These are phyloP conservation scores for Podaxis sp. DNA, from an alignment of 768 basidiomycete species.

Conservation along the genomic window DNA sequence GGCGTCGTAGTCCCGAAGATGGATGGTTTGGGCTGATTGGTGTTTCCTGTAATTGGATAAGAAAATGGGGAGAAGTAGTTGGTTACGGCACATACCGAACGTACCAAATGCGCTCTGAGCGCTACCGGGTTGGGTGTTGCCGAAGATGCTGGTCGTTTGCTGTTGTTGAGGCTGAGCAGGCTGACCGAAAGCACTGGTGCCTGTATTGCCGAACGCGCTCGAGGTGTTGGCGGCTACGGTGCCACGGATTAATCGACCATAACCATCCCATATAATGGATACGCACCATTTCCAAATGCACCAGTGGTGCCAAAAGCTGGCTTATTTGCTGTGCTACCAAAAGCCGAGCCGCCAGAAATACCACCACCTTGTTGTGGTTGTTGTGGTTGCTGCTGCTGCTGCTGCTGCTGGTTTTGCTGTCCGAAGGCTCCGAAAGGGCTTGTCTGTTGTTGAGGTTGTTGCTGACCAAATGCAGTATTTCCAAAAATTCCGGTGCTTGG, in stretches of 20 bases:
- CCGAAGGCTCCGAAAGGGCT: slow-evolving; percentile 54
- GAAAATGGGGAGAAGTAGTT: neutral
- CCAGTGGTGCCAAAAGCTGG: slow-evolving; percentile 27
- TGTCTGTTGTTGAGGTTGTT: slow-evolving; percentile 28
- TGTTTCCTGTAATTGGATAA: slow-evolving; percentile 16
- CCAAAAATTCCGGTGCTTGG: slow-evolving; percentile 38
- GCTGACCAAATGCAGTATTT: slow-evolving; percentile 19
- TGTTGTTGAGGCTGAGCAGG: slow-evolving; percentile 26
- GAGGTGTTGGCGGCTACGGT: slow-evolving; percentile 4
- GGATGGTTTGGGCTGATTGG: slow-evolving; percentile 17
- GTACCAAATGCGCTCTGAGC: slow-evolving; percentile 42
- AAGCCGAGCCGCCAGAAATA: slow-evolving; percentile 26
- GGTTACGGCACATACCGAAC: slow-evolving; percentile 5
- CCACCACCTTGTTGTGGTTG: slow-evolving; percentile 32
- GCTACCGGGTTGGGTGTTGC: slow-evolving; percentile 26
- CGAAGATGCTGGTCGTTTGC: slow-evolving; percentile 32
- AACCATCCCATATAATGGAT: slow-evolving; percentile 18
- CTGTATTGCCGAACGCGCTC: slow-evolving; percentile 27
- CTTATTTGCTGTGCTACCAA: slow-evolving; percentile 32
- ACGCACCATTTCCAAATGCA: slow-evolving; percentile 30
- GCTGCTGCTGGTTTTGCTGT: slow-evolving; percentile 41
- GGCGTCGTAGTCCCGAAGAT: slow-evolving; percentile 32
- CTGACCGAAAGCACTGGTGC: slow-evolving; percentile 23
- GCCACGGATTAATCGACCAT: neutral
- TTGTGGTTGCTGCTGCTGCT: slow-evolving; percentile 30